phyloP scores from a whole-genome alignment of 1,139 yeast species.

The Nakaseomyces bracarensis region DNA sequence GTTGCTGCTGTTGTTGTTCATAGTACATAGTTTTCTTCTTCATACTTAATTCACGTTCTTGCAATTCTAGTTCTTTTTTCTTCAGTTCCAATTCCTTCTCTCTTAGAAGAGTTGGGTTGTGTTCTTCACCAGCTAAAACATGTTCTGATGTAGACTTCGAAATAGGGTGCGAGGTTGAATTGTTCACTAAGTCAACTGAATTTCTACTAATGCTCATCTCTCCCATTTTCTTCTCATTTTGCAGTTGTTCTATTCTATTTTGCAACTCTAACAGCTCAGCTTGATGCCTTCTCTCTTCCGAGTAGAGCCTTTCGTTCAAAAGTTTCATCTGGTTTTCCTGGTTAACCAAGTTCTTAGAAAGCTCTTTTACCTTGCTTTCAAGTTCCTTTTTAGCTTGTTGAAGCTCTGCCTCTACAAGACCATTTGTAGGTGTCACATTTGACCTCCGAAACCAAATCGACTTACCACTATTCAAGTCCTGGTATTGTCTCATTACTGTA shows the following conservation, averaged over 20 bases:
- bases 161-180: background rate
- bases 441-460: slow-evolving; percentile 36
- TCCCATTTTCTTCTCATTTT: background rate
- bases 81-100: slow-evolving; percentile 38
- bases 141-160: slow-evolving; percentile 2
- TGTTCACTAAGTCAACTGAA: background rate
- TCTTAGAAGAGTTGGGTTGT: slow-evolving; percentile 12
- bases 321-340: background rate
- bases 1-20: slow-evolving; percentile 6
- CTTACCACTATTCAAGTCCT: slow-evolving; percentile 41
- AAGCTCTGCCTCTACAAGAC: background rate
- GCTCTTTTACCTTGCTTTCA: background rate
- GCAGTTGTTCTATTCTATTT: background rate
- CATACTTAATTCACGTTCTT: slow-evolving; percentile 33
- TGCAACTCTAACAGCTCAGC: background rate
- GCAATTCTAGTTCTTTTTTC: slow-evolving; percentile 39
- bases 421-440: slow-evolving; percentile 22
- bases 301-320: background rate
- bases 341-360: slow-evolving; percentile 2
- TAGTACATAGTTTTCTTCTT: slow-evolving; percentile 8
- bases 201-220: background rate
- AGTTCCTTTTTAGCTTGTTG: slow-evolving; percentile 4
- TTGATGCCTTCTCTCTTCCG: slow-evolving; percentile 3
- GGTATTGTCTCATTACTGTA: slow-evolving; percentile 66
- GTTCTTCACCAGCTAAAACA: background rate